These are phyloP conservation scores for Scenedesmus sp. DNA, from an alignment of 163 green algal species.

Conservation along the genomic window DNA sequence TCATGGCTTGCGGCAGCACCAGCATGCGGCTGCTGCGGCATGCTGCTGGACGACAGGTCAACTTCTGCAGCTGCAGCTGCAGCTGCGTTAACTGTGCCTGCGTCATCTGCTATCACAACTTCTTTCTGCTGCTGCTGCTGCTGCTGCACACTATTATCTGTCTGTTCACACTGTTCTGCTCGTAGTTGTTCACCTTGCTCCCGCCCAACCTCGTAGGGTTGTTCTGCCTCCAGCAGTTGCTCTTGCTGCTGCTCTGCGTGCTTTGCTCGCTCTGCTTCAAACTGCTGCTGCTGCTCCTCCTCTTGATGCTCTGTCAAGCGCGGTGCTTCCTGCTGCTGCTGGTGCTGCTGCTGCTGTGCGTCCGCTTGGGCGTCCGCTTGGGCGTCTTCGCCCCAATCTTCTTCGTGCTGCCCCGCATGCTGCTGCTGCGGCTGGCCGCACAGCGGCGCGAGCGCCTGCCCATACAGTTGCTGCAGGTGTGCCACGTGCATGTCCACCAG, in stretches of 20 bases:
- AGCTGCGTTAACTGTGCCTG: background rate
- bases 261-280: background rate
- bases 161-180: background rate
- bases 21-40: background rate
- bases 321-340: background rate
- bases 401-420: conserved; percentile 8
- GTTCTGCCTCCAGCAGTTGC: background rate
- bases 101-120: background rate
- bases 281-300: background rate
- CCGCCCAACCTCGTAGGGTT: background rate
- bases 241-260: background rate
- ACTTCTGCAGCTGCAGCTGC: background rate
- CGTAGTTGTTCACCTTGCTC: background rate
- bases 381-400: too few relatives aligned
- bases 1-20: background rate
- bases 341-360: conserved; percentile 13
- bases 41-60: background rate
- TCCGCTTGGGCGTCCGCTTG: background rate
- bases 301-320: background rate
- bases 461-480: conserved; percentile 70
- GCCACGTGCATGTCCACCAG: conserved; percentile 69
- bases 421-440: background rate
- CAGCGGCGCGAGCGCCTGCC: conserved; percentile 69
- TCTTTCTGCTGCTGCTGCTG: background rate
- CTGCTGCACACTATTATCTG: conserved; percentile 4